A percentile compares a stretch with the other conserved stretches of the same genome.
phyloP scores from a whole-genome alignment of 1,284 basidiomycete genomes.

The Porodaedalea pini region DNA sequence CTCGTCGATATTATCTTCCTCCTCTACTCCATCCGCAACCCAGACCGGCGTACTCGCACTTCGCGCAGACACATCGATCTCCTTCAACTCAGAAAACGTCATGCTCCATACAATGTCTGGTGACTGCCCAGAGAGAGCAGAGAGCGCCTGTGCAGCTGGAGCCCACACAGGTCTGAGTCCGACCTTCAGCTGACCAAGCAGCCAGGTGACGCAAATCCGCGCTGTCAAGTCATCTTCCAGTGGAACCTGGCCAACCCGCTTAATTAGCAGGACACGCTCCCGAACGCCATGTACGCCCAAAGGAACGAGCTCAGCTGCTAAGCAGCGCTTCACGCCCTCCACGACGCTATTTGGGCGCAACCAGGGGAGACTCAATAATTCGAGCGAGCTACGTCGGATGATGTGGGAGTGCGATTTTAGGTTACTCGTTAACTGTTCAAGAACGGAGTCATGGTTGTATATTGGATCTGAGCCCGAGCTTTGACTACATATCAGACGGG shows the following conservation, averaged over 20 bases:
- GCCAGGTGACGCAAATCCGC: constrained; percentile 59
- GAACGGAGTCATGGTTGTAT: background rate
- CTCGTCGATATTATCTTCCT: constrained; percentile 49
- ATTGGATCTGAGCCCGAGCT: background rate
- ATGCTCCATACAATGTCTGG: constrained; percentile 71
- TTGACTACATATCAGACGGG: background rate
- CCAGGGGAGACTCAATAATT: constrained; percentile 39
- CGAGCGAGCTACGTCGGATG: constrained; percentile 52
- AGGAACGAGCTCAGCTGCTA: constrained; percentile 71
- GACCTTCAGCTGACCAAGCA: constrained; percentile 86
- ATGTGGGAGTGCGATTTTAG: constrained; percentile 53
- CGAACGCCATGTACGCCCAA: constrained; percentile 76
- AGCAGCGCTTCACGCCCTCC: constrained; percentile 59
- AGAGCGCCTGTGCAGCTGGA: constrained; percentile 71
- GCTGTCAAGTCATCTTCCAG: constrained; percentile 51
- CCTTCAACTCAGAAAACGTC: constrained; percentile 60
- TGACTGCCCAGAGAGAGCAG: constrained; percentile 53
- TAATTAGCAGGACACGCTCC: constrained; percentile 76
- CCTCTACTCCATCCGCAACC: constrained; percentile 25
- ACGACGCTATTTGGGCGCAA: constrained; percentile 28
- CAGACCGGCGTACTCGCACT: constrained; percentile 25
- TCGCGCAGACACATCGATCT: constrained; percentile 24
- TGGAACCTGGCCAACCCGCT: constrained; percentile 53
- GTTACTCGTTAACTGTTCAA: constrained; percentile 35
- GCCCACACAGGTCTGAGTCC: constrained; percentile 87